Conservation (phyloP, 768 basidiomycete species). For the Tephrocybe sp. region DNA sequence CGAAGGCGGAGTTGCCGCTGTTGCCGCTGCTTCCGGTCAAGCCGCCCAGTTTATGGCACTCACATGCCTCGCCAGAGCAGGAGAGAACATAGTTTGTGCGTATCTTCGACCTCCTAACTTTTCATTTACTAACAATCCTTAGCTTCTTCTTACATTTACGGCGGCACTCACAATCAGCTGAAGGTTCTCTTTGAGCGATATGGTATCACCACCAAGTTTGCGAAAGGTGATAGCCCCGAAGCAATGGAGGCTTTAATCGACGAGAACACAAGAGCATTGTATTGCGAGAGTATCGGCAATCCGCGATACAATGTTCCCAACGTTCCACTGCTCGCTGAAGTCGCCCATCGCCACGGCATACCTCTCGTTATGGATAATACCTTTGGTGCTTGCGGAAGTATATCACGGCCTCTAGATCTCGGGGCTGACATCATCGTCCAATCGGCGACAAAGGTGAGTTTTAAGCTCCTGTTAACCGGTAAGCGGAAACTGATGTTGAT, state of each 20-base stretch:
- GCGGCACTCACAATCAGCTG: slow-evolving; percentile 55
- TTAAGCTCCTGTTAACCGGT: background rate
- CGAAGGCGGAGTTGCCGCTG: slow-evolving; percentile 62
- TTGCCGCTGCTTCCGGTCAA: slow-evolving; percentile 60
- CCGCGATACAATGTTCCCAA: slow-evolving; percentile 54
- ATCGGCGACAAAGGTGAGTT: slow-evolving; percentile 11
- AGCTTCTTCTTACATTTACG: slow-evolving; percentile 20
- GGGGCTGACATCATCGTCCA: slow-evolving; percentile 35
- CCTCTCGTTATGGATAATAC: slow-evolving; percentile 70
- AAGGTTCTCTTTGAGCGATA: slow-evolving; percentile 48
- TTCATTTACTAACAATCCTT: background rate
- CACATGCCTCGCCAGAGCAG: slow-evolving; percentile 45
- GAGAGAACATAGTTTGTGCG: slow-evolving; percentile 69
- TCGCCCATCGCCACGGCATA: slow-evolving; percentile 60
- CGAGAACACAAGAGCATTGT: slow-evolving; percentile 57
- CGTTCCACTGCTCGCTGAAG: slow-evolving; percentile 57
- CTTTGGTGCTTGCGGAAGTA: slow-evolving; percentile 58
- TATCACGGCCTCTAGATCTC: slow-evolving; percentile 24
- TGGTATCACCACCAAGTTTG: slow-evolving; percentile 55
- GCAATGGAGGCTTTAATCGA: slow-evolving; percentile 55
- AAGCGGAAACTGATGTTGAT: slow-evolving; percentile 31
- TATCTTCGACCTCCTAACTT: slow-evolving; percentile 21
- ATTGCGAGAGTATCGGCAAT: slow-evolving; percentile 62
- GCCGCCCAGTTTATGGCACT: slow-evolving; percentile 65
- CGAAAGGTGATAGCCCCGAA: slow-evolving; percentile 45